Evolutionary conservation across 139 green algal species (phyloP), one percentile per base, ranked within the genome.

Genomic region (Trebouxia sp.): DNA sequence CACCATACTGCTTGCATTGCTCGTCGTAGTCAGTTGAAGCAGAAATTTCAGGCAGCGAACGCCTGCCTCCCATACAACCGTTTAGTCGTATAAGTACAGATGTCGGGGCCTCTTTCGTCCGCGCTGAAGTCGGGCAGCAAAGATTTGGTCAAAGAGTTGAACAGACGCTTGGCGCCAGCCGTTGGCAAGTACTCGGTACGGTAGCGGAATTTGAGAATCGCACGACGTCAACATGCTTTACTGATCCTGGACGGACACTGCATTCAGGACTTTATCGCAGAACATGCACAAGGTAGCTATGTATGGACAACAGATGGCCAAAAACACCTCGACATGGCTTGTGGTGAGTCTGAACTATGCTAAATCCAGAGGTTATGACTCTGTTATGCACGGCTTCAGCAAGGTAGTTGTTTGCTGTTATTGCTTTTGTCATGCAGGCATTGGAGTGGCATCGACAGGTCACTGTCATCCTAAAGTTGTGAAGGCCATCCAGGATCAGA

Each of bases 391-490:
- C 6, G n/a, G n/a, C 30, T 8, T 45, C 24, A 43, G 51, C 4
- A 15, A 56, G 39, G 47, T 72, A 11, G 37, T 22, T 22, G 47
- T 35, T 20, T 55, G 4, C 10, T n/a, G n/a, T n/a, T n/a, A n/a
- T n/a, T n/a, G n/a, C n/a, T n/a, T n/a, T 7, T 53, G 65, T 7
- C 9, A 20, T 43, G 35, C 85, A 91, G 90, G 93, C 41, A 97
- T 97, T 65, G 93, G 93, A 22, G 90, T 89, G 9, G 84, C 87
- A 9, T 93, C 86, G 37, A 96, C 92, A 5, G 93, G 93, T 32
- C 93, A 97, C 83, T 96, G 91, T 84, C 93, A 97, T 82, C 93
- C 93, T 0, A 83, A 77, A 11, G 88, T 97, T 6, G 90, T 94
- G n/a, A 77, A 88, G n/a, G 93, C 93, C 4, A 91, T 97, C 24